A percentile compares a stretch with the other conserved stretches of the same genome.
phyloP scores from a whole-genome alignment of 2,329 filamentous ascomycete species.

The Fusarium mundagurra region DNA sequence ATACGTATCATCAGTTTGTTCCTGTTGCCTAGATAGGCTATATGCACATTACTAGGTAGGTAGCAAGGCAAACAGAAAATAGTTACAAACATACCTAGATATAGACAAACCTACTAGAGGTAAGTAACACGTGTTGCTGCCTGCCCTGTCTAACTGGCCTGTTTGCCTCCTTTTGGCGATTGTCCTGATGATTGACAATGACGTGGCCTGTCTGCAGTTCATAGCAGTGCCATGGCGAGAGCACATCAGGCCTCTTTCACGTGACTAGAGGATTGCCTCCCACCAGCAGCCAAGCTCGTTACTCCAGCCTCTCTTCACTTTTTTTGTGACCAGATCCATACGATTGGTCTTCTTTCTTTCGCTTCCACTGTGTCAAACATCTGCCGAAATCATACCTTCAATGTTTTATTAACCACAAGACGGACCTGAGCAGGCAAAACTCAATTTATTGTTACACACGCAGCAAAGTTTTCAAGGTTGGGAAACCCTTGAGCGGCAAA shows the following conservation, averaged over 20 bases:
- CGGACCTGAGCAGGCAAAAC: not conserved
- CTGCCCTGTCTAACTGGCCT: too few relatives aligned
- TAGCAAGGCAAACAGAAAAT: too few relatives aligned
- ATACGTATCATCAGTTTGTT: too few relatives aligned
- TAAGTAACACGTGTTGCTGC: too few relatives aligned
- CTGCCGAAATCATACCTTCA: not conserved
- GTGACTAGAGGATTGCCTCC: not conserved
- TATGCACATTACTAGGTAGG: too few relatives aligned
- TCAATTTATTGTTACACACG: not conserved
- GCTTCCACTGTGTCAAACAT: not conserved
- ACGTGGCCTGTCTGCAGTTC: not conserved
- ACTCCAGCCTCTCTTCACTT: not conserved
- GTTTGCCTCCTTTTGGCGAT: too few relatives aligned
- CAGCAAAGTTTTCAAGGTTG: not conserved
- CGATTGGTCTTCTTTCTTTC: not conserved
- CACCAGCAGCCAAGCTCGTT: not conserved
- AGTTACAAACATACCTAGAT: too few relatives aligned
- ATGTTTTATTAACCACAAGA: too few relatives aligned
- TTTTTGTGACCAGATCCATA: too few relatives aligned
- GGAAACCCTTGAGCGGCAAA: not conserved
- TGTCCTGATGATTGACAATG: too few relatives aligned
- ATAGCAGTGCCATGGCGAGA: not conserved
- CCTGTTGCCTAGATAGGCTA: too few relatives aligned
- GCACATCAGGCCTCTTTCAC: not conserved
- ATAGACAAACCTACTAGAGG: too few relatives aligned